Base-by-base conservation (phyloP, 2,329 filamentous ascomycete genomes). In the Aspergillus oerlinghausenensis region DNA sequence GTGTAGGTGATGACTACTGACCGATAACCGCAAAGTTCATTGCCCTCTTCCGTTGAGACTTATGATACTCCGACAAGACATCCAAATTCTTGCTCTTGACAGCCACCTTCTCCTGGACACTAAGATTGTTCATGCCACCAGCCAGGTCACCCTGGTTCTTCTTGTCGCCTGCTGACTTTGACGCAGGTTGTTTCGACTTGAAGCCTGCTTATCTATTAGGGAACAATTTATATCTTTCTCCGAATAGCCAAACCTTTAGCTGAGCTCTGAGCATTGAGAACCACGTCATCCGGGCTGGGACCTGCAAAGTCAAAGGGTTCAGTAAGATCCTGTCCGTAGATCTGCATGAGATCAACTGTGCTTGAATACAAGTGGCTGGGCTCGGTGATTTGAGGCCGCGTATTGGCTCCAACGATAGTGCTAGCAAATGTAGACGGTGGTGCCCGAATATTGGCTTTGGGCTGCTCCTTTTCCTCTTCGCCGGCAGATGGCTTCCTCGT, bases 21-120 rank as follows among this genome's bases (percentile, higher is more conserved):
- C 90, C 92, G 65, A 96, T 92, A 35, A 97, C 92, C 7, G 96
- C 92, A 74, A 97, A 96, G 70, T 91, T 96, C 45, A 89, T 88
- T 54, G 85, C 88, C 64, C 88, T 89, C 75, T 97, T 97, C 63
- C 82, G 82, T 53, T 86, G 83, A 52, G 85, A 83, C 62, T 87
- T 91, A 66, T 88, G 83, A 67, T 88, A 93, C 70, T 96, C 92
- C 49, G 85, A 84, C 35, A 93, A 68, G 3, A 97, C 92, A 72
- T 97, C 85, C 21, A 97, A 75, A 55, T 94, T 92, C 71, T 95
- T 96, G 70, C 81, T 84, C 67, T 82, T 86, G 65, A 84, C 73
- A 52, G 79, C 82, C 5, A 79, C 74, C 51, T 76, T 69, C 47
- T 83, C 80, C 52, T 80, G 77, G 7, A 84, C 72, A 11, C 71